Evolutionary conservation across 1,284 basidiomycete genomes (phyloP), one percentile per base, ranked within the genome.

Genomic region (Puccinia hordei): DNA sequence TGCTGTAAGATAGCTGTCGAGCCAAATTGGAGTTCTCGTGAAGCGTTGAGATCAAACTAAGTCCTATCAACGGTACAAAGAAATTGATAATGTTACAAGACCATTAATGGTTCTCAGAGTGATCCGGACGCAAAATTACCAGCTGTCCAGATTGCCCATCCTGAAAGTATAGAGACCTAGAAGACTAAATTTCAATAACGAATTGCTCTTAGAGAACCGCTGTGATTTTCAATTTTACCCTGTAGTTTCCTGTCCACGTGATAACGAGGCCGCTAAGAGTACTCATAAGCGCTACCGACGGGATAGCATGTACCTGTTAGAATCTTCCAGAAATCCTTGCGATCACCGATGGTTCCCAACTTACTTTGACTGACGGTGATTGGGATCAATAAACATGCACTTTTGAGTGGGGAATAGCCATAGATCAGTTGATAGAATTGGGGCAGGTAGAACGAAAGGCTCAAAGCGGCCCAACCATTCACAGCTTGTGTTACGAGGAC

Each of bases 341-440:
- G 12, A 55, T 8, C 13, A 24, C 1, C 24, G 12, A 55, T 55
- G 1, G 22, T 55, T n/a, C n/a, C 24, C 53, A 24, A 19, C 53
- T 55, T 55, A 55, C 53, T 55, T 44, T 66, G 63, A 35, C 33
- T 35, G 41, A 68, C 81, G 80, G 82, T 83, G 33, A 84, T 81
- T 55, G 83, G 83, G 51, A 84, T 81, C 33, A 83, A 61, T 2
- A 82, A 78, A 17, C 82, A 81, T 49, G 83, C 83, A 0, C 83
- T 83, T 71, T 82, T 82, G 79, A 83, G 81, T 0, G 82, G 81
- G 44, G 80, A 71, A 38, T 82, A 84, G 22, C 83, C 83, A 55
- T 84, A 83, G 57, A 83, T 82, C 0, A 83, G 81, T 73, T 84
- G 83, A 6, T 82, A 81, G 63, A 82, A 82, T 53, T 84, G 83